Conservation (phyloP, 148 eudicot species). For the Persicaria maculosa region DNA sequence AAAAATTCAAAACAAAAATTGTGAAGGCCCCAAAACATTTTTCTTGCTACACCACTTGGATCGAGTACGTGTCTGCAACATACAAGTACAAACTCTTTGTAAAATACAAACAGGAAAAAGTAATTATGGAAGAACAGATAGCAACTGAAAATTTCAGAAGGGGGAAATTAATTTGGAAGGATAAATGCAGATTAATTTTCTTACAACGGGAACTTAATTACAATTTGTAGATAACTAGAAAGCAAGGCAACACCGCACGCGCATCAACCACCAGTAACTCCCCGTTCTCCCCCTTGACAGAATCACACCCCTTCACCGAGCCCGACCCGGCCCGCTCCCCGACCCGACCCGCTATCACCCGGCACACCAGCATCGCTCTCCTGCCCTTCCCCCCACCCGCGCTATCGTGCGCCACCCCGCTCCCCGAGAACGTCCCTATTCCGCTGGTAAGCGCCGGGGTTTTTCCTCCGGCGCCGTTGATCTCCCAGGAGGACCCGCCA, state of each 20-base stretch:
- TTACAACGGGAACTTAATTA: slow-evolving; percentile 19
- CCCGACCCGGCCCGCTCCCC: slow-evolving; percentile 26
- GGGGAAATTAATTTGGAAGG: neutral
- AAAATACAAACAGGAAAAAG: too few relatives aligned
- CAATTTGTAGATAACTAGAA: slow-evolving; percentile 77
- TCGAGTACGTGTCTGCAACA: too few relatives aligned
- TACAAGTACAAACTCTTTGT: too few relatives aligned
- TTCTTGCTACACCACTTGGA: too few relatives aligned
- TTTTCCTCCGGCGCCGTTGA: slow-evolving; percentile 34
- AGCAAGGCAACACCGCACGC: slow-evolving; percentile 91
- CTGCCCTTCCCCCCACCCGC: slow-evolving; percentile 70
- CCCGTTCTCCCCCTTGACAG: slow-evolving; percentile 39
- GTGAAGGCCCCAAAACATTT: too few relatives aligned
- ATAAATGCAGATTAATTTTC: neutral
- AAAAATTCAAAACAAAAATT: too few relatives aligned
- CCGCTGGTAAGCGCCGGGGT: neutral
- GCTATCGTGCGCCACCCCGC: slow-evolving; percentile 74
- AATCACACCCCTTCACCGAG: slow-evolving; percentile 14
- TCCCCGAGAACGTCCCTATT: slow-evolving; percentile 60
- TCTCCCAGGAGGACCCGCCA: slow-evolving; percentile 33
- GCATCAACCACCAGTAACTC: slow-evolving; percentile 83
- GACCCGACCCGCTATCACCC: slow-evolving; percentile 93
- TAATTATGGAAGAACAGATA: neutral
- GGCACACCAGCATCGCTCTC: slow-evolving; percentile 75
- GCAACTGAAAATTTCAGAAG: neutral